Conservation (phyloP, 169 alveolate genomes). For the Pseudocohnilembus persalinus region DNA sequence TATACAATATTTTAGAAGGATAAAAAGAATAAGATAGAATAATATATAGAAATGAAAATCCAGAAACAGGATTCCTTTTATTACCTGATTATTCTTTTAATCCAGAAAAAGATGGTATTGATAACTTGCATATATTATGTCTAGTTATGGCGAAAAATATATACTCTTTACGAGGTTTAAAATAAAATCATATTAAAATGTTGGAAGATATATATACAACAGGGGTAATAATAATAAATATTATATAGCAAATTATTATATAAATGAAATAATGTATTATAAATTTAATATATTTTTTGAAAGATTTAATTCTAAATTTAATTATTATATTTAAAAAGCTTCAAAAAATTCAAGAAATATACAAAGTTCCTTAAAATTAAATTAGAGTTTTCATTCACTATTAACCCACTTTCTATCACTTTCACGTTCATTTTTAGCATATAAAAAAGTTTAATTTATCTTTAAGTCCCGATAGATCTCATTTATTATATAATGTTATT, state of each 20-base stretch:
- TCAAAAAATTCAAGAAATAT: constrained; percentile 10
- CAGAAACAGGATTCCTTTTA: not conserved
- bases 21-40: constrained; percentile 16
- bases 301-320: too few relatives aligned
- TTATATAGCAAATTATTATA: not conserved
- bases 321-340: not conserved
- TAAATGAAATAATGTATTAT: not conserved
- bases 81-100: constrained; percentile 7
- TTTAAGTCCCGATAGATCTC: constrained; percentile 10
- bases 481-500: constrained; percentile 1
- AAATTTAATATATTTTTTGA: too few relatives aligned
- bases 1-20: constrained; percentile 28
- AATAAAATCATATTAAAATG: not conserved
- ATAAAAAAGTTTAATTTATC: not conserved
- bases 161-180: constrained; percentile 6
- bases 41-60: not conserved
- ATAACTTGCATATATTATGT: constrained; percentile 9
- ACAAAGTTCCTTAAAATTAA: not conserved
- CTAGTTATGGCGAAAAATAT: constrained; percentile 4
- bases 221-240: not conserved
- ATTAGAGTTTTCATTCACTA: constrained; percentile 12
- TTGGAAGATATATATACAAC: not conserved
- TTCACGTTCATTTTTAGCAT: constrained; percentile 23
- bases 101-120: not conserved
- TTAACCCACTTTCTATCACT: constrained; percentile 21